phyloP scores from a whole-genome alignment of 768 basidiomycete species.

The Suillus occidentalis region DNA sequence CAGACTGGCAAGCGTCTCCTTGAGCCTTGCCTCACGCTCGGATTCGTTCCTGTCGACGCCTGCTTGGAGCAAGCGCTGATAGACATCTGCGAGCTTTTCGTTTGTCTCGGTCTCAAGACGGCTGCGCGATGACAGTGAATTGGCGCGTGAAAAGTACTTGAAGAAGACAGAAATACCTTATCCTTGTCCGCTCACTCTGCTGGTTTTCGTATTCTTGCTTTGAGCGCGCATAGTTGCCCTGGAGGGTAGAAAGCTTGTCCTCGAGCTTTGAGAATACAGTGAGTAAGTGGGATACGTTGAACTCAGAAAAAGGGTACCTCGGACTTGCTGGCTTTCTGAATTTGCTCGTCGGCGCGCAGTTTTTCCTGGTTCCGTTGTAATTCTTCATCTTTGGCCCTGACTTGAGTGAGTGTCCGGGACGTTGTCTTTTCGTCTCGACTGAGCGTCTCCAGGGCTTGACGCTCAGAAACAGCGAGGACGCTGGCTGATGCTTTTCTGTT shows the following conservation, averaged over 20 bases:
- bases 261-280: slow-evolving; percentile 45
- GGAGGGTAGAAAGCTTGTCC: slow-evolving; percentile 49
- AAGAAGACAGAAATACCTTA: slow-evolving; percentile 53
- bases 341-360: slow-evolving; percentile 46
- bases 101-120: slow-evolving; percentile 90
- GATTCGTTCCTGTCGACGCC: slow-evolving; percentile 86
- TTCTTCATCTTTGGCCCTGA: slow-evolving; percentile 69
- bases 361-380: slow-evolving; percentile 57
- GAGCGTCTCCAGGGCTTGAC: slow-evolving; percentile 80
- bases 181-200: slow-evolving; percentile 77
- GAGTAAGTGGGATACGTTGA: slow-evolving; percentile 1
- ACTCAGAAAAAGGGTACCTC: slow-evolving; percentile 47
- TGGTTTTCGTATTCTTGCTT: slow-evolving; percentile 84
- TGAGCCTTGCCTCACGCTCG: slow-evolving; percentile 79
- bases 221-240: slow-evolving; percentile 59
- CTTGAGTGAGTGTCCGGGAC: slow-evolving; percentile 58
- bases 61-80: slow-evolving; percentile 84
- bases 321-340: slow-evolving; percentile 49
- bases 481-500: slow-evolving; percentile 78
- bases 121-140: slow-evolving; percentile 38
- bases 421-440: slow-evolving; percentile 81
- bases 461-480: slow-evolving; percentile 79
- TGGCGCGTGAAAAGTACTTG: neutral
- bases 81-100: slow-evolving; percentile 83
- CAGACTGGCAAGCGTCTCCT: slow-evolving; percentile 81